These are phyloP conservation scores for Neurospora sublineolata DNA, from an alignment of 495 filamentous ascomycete genomes.

Conservation along the genomic window DNA sequence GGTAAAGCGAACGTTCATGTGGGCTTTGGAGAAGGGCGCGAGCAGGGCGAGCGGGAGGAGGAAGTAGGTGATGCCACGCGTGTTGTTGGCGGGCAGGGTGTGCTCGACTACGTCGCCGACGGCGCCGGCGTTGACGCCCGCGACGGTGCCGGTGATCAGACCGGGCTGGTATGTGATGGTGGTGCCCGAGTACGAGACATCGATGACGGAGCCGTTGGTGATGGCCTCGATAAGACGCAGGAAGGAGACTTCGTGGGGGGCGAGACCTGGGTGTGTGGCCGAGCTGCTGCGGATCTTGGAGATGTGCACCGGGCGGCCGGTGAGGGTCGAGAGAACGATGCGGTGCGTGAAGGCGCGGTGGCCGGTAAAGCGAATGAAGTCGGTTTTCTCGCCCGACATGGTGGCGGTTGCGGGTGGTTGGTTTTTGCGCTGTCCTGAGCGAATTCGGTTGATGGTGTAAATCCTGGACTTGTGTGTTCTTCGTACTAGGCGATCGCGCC, in stretches of 20 bases:
- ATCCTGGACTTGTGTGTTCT: not conserved
- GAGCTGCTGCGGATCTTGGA: conserved; percentile 85
- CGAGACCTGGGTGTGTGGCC: conserved; percentile 72
- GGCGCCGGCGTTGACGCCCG: conserved; percentile 48
- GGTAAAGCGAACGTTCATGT: conserved; percentile 76
- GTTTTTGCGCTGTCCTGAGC: not conserved
- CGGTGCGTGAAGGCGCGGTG: conserved; percentile 75
- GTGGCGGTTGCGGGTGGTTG: conserved; percentile 1
- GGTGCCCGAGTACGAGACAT: conserved; percentile 91
- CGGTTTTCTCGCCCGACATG: conserved; percentile 34
- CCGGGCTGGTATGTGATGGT: conserved; percentile 84
- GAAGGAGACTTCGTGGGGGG: conserved; percentile 87
- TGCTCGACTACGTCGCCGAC: conserved; percentile 65
- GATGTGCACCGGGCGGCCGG: conserved; percentile 78
- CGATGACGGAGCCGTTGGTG: conserved; percentile 89
- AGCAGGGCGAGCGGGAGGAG: conserved; percentile 79
- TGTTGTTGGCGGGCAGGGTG: conserved; percentile 61
- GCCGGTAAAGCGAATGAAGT: conserved; percentile 57
- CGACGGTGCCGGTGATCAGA: conserved; percentile 69
- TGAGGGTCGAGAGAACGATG: conserved; percentile 82
- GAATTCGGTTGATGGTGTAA: not conserved
- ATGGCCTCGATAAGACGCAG: conserved; percentile 86
- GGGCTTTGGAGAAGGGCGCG: conserved; percentile 83
- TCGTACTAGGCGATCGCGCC: not conserved
- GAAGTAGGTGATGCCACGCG: conserved; percentile 82